Evolutionary conservation across 2,329 filamentous ascomycete genomes (phyloP), one percentile per base, ranked within the genome.

Genomic region (Cordyceps pruinosa): DNA sequence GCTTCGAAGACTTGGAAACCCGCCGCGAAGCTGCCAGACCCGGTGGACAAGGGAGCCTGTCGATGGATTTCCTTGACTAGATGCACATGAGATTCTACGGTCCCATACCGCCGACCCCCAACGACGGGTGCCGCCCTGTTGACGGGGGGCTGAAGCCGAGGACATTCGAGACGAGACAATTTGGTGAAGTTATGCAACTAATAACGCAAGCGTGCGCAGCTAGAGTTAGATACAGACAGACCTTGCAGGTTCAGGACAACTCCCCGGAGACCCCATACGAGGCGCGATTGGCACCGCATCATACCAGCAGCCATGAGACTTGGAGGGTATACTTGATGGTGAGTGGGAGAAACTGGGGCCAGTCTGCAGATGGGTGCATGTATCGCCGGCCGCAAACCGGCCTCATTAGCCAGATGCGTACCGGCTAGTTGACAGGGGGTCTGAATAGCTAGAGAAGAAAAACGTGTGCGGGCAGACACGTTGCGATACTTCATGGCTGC

Each of bases 11-110:
- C 45, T 41, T 42, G 53, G 32, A 37, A 56, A 5, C 35, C 44
- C 44, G 44, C 35, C 30, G 21, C 53, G 15, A 39, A 34, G 52
- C 37, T 42, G 45, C 53, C 44, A 47, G 44, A 12, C 19, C 32
- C 4, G n/a, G 56, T 51, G 39, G 56, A 48, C 41, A 47, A 37
- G 56, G 41, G 32, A 46, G 39, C 25, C 48, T 39, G 28, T 51
- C 47, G 39, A 51, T 51, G 56, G 48, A 32, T 41, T 50, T 44
- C 30, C 56, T 57, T 52, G 54, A 51, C 47, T 35, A 52, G 56
- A 52, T 51, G 56, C 56, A 57, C 56, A 57, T 57, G 55, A 57
- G 56, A 57, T 57, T 57, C 48, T 42, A 35, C 53, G 37, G 53
- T 39, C 53, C 53, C 53, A 56, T 56, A n/a, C n/a, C n/a, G 34